A percentile compares a stretch with the other conserved stretches of the same genome.
Evolutionary conservation across 768 basidiomycete genomes (phyloP).

Genomic region (Lactifluus volemus): DNA sequence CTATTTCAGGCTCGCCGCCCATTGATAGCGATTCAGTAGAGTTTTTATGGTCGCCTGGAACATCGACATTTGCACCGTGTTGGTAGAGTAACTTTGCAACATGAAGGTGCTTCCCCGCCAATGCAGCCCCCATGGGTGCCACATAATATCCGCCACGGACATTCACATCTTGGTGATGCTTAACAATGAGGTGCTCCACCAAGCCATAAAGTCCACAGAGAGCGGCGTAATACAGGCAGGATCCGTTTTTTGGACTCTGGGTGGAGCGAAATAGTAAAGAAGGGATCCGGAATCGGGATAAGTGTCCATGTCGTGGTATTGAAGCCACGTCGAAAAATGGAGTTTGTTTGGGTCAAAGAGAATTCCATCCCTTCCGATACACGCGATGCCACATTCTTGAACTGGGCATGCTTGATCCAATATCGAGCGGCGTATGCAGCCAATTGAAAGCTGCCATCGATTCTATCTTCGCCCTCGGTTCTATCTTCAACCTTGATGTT

Average conservation of each 20-base stretch:
- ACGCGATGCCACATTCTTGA: neutral
- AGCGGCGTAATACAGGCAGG: neutral
- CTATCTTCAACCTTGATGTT: neutral
- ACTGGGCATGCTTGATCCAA: neutral
- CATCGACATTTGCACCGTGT: neutral
- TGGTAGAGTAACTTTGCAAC: neutral
- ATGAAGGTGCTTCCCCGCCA: neutral
- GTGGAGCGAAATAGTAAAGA: neutral
- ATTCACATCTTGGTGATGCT: neutral
- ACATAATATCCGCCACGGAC: neutral
- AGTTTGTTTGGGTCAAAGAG: no score
- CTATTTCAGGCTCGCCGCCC: neutral
- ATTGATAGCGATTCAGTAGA: neutral
- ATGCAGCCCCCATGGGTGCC: neutral
- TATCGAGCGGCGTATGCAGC: neutral
- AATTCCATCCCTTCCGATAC: neutral
- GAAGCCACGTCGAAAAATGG: neutral
- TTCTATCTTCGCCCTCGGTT: neutral
- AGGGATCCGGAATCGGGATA: neutral
- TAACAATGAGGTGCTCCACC: neutral
- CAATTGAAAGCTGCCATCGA: neutral
- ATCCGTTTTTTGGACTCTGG: neutral
- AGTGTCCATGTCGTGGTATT: neutral
- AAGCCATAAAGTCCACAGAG: neutral
- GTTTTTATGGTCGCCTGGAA: neutral